These are phyloP conservation scores for Lasiodiplodia gonubiensis DNA, from an alignment of 2,329 filamentous ascomycete genomes.

Conservation along the genomic window DNA sequence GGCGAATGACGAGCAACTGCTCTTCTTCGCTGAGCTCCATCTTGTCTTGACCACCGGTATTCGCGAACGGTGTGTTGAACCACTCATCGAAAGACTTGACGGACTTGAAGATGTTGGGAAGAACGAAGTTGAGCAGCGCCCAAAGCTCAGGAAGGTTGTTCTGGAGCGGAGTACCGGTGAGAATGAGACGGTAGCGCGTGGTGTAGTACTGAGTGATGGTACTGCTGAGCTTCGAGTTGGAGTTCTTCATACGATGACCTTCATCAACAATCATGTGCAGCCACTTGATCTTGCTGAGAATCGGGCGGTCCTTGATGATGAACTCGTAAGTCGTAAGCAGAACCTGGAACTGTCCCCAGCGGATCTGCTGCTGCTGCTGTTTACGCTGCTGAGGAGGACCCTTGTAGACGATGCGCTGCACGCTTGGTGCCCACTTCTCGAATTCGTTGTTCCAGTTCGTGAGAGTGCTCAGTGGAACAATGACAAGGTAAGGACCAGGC, in stretches of 20 bases:
- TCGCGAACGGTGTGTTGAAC: conserved; percentile 99
- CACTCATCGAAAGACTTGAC: conserved; percentile 99
- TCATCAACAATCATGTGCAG: conserved; percentile 99
- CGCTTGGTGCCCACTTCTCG: conserved; percentile 94
- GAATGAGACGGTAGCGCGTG: conserved; percentile 92
- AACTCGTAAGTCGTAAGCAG: conserved; percentile 98
- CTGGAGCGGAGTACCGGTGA: conserved; percentile 95
- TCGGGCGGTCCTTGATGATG: conserved; percentile 96
- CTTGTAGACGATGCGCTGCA: conserved; percentile 92
- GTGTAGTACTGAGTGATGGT: conserved; percentile 95
- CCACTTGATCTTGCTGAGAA: conserved; percentile 99
- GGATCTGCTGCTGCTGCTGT: conserved; percentile 89
- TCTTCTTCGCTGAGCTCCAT: conserved; percentile 99
- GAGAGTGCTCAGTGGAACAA: conserved; percentile 93
- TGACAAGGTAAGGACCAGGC: conserved; percentile 90
- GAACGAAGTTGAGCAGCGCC: conserved; percentile 97
- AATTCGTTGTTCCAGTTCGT: conserved; percentile 99
- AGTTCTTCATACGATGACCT: conserved; percentile 99
- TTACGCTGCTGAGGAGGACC: conserved; percentile 88
- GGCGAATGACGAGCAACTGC: conserved; percentile 95
- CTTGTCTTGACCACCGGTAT: conserved; percentile 96
- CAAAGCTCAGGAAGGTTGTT: conserved; percentile 96
- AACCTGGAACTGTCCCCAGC: conserved; percentile 94
- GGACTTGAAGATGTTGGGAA: conserved; percentile 99
- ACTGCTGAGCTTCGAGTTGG: conserved; percentile 91